Evolutionary conservation across 129 eudicot genomes (phyloP), one percentile per base, ranked within the genome.

Genomic region (Arctium lappa): DNA sequence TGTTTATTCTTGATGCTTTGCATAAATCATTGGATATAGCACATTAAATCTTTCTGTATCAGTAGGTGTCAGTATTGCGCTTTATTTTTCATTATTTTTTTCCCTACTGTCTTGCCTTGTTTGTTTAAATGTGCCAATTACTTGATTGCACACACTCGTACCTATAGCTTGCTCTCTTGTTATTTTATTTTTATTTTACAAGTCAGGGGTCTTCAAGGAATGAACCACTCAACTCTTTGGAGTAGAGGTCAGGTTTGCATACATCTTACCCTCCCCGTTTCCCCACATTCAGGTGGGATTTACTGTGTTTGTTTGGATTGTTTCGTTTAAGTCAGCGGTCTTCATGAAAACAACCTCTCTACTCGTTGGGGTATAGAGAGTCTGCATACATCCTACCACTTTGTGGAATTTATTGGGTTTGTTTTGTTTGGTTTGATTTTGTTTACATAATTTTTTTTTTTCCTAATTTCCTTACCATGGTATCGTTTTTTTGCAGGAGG

Each of bases 401-500:
- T 2, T 60, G 30, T 16, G 68, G 68, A n/a, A 60, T 16, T 60
- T 60, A 60, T 29, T 60, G 68, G 68, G 68, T 60, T 60, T 60
- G 68, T 9, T 50, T 16, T 1, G 36, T 33, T 53, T 5, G 29
- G 3, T 56, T 56, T 42, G 65, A 56, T 56, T 13, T 50, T 0
- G 18, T 50, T 56, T 56, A 56, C 65, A n/a, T 60, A 50, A 11
- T 3, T 0, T 38, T 22, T 46, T 46, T 4, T 48, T 42, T 73
- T 34, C 46, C 48, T 12, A n/a, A 60, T 42, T 75, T 63, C 3
- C 13, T 83, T 42, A 73, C 65, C 1, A 74, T 85, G 77, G 75
- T 36, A n/a, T 78, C 69, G 40, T 71, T n/a, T 80, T 72, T 36
- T 86, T 66, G 85, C 89, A 94, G 98, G 94, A 93, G 78, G 76